phyloP scores from a whole-genome alignment of 2,329 filamentous ascomycete genomes.

The Stemphylium vesicarium region DNA sequence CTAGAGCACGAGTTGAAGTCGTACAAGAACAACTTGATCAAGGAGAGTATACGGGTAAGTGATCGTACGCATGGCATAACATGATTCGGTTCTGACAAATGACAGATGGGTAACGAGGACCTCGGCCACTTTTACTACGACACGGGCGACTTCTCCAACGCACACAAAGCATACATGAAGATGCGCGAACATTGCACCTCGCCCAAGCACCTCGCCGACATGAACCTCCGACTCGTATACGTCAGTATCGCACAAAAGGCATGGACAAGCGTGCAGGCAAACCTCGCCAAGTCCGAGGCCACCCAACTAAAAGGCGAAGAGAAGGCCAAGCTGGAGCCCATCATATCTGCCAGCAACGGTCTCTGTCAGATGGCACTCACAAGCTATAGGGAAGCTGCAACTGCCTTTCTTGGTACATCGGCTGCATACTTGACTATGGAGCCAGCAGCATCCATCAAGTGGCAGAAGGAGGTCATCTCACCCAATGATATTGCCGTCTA shows the following conservation, averaged over 20 bases:
- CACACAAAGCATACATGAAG: slow-evolving; percentile 77
- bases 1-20: slow-evolving; percentile 85
- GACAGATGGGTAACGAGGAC: slow-evolving; percentile 92
- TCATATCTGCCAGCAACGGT: slow-evolving; percentile 69
- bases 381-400: slow-evolving; percentile 71
- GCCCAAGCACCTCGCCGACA: slow-evolving; percentile 80
- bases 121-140: slow-evolving; percentile 82
- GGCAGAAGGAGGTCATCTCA: slow-evolving; percentile 74
- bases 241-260: slow-evolving; percentile 78
- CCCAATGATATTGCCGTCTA: slow-evolving; percentile 92
- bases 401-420: slow-evolving; percentile 70
- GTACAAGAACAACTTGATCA: slow-evolving; percentile 96
- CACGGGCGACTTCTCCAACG: slow-evolving; percentile 74
- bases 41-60: slow-evolving; percentile 88
- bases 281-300: slow-evolving; percentile 63
- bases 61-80: neutral
- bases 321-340: slow-evolving; percentile 63
- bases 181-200: slow-evolving; percentile 93
- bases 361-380: slow-evolving; percentile 65
- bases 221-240: slow-evolving; percentile 78
- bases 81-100: neutral
- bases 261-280: slow-evolving; percentile 72
- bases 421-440: slow-evolving; percentile 53
- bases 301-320: slow-evolving; percentile 64
- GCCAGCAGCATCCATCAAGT: slow-evolving; percentile 56